Percentiles rank a stretch among this genome's conserved stretches.
phyloP scores from a whole-genome alignment of 768 basidiomycete genomes.

The Terana coerulea region DNA sequence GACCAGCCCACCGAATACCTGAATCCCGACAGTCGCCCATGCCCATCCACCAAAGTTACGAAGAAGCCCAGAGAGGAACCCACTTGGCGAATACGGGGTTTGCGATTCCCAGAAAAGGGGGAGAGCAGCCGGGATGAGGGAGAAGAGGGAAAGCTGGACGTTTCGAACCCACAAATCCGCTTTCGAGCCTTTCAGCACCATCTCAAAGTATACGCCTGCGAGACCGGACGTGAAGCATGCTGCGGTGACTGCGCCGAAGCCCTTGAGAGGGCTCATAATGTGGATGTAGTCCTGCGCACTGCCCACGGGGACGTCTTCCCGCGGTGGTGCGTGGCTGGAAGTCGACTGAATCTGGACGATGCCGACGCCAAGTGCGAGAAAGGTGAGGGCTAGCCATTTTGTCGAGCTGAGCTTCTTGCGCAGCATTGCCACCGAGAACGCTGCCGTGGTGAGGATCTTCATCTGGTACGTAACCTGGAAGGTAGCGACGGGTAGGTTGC shows the following conservation, averaged over 20 bases:
- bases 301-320: slow-evolving; percentile 30
- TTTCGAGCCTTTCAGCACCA: slow-evolving; percentile 82
- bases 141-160: slow-evolving; percentile 85
- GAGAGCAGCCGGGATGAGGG: slow-evolving; percentile 82
- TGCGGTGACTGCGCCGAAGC: slow-evolving; percentile 77
- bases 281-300: slow-evolving; percentile 56
- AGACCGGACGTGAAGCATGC: slow-evolving; percentile 90
- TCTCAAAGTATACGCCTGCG: slow-evolving; percentile 92
- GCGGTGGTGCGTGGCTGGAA: slow-evolving; percentile 45
- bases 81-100: slow-evolving; percentile 28
- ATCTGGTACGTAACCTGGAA: slow-evolving; percentile 99
- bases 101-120: slow-evolving; percentile 63
- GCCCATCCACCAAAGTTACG: slow-evolving; percentile 92
- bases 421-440: slow-evolving; percentile 82
- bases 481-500: slow-evolving; percentile 93
- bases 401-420: slow-evolving; percentile 64
- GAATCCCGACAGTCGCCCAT: slow-evolving; percentile 86
- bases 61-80: slow-evolving; percentile 50
- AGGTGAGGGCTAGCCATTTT: slow-evolving; percentile 87
- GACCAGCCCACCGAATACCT: slow-evolving; percentile 90
- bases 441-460: slow-evolving; percentile 97
- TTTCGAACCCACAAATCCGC: slow-evolving; percentile 90
- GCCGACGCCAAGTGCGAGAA: slow-evolving; percentile 88
- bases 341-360: slow-evolving; percentile 90
- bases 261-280: slow-evolving; percentile 78